Conservation (phyloP, 441 rosid genomes). For the Geranium incanum region DNA sequence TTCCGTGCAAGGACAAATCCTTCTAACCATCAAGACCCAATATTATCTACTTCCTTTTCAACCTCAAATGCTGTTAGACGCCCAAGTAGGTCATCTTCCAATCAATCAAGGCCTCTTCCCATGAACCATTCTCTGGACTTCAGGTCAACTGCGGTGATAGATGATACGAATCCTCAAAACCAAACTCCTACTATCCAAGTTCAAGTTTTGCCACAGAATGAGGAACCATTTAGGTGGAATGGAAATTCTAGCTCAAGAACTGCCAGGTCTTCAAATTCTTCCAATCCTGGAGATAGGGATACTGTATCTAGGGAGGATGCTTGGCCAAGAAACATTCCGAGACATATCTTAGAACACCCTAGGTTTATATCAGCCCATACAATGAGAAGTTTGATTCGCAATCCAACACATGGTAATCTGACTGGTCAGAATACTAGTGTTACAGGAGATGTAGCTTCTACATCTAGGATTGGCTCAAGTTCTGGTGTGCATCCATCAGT, state of each 20-base stretch:
- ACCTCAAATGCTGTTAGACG: conserved; percentile 40
- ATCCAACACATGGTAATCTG: conserved; percentile 24
- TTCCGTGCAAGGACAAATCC: conserved; percentile 48
- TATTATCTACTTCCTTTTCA: conserved; percentile 17
- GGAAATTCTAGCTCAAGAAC: conserved; percentile 42
- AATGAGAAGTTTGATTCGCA: conserved; percentile 26
- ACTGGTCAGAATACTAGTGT: conserved; percentile 43
- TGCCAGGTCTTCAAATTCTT: conserved; percentile 37
- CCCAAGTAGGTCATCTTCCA: conserved; percentile 30
- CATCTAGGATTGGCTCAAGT: conserved; percentile 26
- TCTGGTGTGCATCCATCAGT: conserved; percentile 46
- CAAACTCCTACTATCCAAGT: conserved; percentile 39
- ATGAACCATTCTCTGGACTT: conserved; percentile 40
- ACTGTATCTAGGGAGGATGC: conserved; percentile 27
- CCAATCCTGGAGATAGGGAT: conserved; percentile 24
- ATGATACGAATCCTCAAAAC: conserved; percentile 30
- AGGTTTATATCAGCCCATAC: conserved; percentile 42
- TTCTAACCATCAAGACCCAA: conserved; percentile 40
- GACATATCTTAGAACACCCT: conserved; percentile 33
- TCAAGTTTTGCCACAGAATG: conserved; percentile 43
- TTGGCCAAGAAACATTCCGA: conserved; percentile 30
- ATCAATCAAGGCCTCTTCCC: conserved; percentile 36
- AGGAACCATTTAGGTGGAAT: conserved; percentile 52
- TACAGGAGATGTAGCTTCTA: conserved; percentile 19
- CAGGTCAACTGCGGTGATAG: conserved; percentile 35